Evolutionary conservation across 352 stramenopile genomes (phyloP), one percentile per base, ranked within the genome.

Genomic region (Globisporangium carolinianum): DNA sequence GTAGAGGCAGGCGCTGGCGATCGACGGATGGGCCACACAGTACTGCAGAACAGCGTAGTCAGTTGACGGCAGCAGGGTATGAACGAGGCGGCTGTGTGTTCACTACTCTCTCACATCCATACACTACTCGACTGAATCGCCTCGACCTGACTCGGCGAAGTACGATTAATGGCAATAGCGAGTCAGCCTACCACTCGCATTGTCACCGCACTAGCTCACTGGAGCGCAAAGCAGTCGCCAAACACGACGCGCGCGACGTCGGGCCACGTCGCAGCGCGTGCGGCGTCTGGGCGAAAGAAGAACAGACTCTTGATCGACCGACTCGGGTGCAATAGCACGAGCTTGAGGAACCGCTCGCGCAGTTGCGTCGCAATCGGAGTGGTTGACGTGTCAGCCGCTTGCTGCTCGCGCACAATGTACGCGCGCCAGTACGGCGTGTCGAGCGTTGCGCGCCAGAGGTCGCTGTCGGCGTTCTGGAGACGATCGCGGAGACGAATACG

Each of bases 271-370:
- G 62, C 35, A 38, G 71, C 53, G 32, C 59, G 65, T 18, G 51
- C 36, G 47, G 73, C 70, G 14, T 71, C 56, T 0, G 85, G 85
- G 59, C 83, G 86, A 58, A 86, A 87, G 55, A 89, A 71, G 57
- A 92, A 86, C 14, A 94, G 55, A 10, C 65, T 73, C 59, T 85
- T 79, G 51, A 88, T 61, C 1, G 81, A 86, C 17, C 72, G 83
- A 55, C 80, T 91, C n/a, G 83, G 83, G 60, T 94, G 82, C 15
- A 94, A 60, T 36, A 94, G 63, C 41, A 86, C 75, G 47, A 94
- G 64, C 48, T 80, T 69, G n/a, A 93, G 58, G 52, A 94, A 83
- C 5, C 83, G 83, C 55, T 91, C 76, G 9, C 72, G 68, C 35
- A 88, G 59, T 32, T 59, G 52, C 5, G 46, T 55, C 5, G 55